Base-by-base conservation (phyloP, 73 alveolate species). In the Stentor coeruleus region DNA sequence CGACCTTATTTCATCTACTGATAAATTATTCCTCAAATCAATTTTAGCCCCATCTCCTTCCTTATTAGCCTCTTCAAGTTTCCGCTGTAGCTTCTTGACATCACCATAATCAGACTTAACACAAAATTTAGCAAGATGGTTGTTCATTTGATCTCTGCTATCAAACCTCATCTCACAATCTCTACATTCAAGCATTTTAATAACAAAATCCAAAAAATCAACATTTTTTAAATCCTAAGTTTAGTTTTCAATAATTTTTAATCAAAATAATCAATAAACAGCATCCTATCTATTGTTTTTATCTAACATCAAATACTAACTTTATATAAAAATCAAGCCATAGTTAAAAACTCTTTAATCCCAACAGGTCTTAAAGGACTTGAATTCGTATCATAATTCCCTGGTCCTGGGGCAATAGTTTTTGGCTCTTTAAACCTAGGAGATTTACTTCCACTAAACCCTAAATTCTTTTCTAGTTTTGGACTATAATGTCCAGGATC, bases 91-190 rank as follows among this genome's bases (percentile, higher is more conserved):
- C 39, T 84, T 76, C 33, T 80, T 58, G 4, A 59, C 35, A 74
- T 86, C 81, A 73, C 93, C 96, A 82, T 91, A 91, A 49, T 90
- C 94, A 20, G 92, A 83, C 58, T 83, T 59, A 35, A 59, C 49
- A 76, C 96, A 90, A 77, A 84, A 90, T 85, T 90, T 90, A 39
- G 76, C 81, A 15, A 81, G 84, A 58, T 90, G 96, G 35, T 90
- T 90, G 73, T 83, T 82, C 26, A 90, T 84, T 42, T 84, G 82
- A 35, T 90, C 85, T 58, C 89, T 73, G 1, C 91, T 76, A 58
- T 90, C 93, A 73, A 81, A 90, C 81, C 77, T 88, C 96, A 90
- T 90, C 55, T 89, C 85, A 31, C 96, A 90, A 4, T 91, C 81
- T 74, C 81, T 83, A 74, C 93, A 90, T 88, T 84, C 90, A 49